Percentiles rank a stretch among this genome's conserved stretches.
These are phyloP conservation scores for Aspergillus proliferans DNA, from an alignment of 2,329 filamentous ascomycete genomes.

Conservation along the genomic window DNA sequence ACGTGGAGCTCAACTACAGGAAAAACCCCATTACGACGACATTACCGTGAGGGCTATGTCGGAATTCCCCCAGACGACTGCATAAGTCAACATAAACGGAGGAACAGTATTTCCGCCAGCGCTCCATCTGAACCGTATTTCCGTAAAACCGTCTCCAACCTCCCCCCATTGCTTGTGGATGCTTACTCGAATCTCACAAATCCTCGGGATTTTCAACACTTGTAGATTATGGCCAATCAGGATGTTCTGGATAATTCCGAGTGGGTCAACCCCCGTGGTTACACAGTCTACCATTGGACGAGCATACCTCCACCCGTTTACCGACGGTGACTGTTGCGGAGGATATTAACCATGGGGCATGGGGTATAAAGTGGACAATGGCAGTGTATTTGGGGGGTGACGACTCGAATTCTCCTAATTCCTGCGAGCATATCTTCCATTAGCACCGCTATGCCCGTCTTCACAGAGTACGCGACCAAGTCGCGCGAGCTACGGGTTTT, in stretches of 20 bases:
- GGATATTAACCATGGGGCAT: too few species aligned
- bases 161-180: neutral
- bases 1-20: too few species aligned
- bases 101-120: too few species aligned
- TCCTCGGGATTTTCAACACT: neutral
- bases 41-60: too few species aligned
- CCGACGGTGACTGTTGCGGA: neutral
- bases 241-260: neutral
- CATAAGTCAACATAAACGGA: neutral
- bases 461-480: conserved; percentile 28
- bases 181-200: neutral
- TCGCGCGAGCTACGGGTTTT: conserved; percentile 36
- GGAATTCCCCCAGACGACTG: neutral
- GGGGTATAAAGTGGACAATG: too few species aligned
- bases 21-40: too few species aligned
- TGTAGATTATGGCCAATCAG: neutral
- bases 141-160: neutral
- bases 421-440: too few species aligned
- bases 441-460: conserved; percentile 30
- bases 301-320: neutral
- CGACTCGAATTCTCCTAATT: neutral
- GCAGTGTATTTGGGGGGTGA: too few species aligned
- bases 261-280: neutral
- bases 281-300: neutral
- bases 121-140: neutral